Evolutionary conservation across 306 rosid species (phyloP), one percentile per base, ranked within the genome.

Genomic region (Sindora glabra): DNA sequence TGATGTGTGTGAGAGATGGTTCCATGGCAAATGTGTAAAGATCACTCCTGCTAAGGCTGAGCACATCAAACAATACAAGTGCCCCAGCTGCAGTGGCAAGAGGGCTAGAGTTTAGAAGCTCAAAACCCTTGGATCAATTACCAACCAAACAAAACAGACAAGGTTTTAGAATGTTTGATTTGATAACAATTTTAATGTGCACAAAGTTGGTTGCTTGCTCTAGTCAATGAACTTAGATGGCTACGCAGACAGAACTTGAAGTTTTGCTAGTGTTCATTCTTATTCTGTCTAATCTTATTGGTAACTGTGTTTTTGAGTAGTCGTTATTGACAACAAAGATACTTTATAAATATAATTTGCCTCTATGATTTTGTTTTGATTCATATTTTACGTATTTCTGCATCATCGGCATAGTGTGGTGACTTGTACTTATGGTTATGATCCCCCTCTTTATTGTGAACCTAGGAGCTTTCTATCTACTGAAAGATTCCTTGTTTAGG

Each of bases 11-110:
- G 96, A 88, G 80, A 79, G 82, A 80, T 88, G 96, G 96, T 88
- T 88, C 75, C 96, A 88, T 70, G 96, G 96, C 13, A 88, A 88
- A 76, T 88, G 96, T 54, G 96, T 88, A 68, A 88, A 88, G 72
- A 88, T 88, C 22, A 88, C 96, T 62, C 96, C 96, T 7, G 94
- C 96, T 1, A 88, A 88, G 84, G 96, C 96, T 17, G 81, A 74
- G 72, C 81, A 79, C 54, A 79, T 79, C 67, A 75, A 75, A 70
- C 85, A 75, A 52, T 75, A 79, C 71, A 72, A 75, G 73, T 76
- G 78, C 70, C 85, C 79, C 16, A 59, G 81, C 56, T 72, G 96
- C 89, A 75, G 81, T 60, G 76, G 62, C 85, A 76, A 80, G 73
- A 76, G 79, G 66, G 62, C 73, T 56, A 76, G 82, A 68, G 82